phyloP scores from a whole-genome alignment of 192 early-diverging fungal genomes.

The Ambispora gerdemannii region DNA sequence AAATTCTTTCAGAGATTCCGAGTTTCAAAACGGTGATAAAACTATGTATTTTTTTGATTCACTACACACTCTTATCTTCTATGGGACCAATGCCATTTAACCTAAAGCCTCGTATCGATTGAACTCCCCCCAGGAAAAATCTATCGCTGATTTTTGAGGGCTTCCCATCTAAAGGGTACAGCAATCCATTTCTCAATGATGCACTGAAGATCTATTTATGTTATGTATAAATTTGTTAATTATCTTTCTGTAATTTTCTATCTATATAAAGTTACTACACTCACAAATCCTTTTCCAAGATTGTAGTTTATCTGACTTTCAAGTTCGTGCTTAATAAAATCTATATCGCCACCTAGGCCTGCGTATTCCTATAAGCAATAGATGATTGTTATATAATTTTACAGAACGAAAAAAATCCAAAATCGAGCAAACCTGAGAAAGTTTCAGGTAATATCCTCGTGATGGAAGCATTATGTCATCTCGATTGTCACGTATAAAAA shows the following conservation, averaged over 20 bases:
- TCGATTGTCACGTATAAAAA: constrained; percentile 65
- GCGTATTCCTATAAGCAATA: constrained; percentile 57
- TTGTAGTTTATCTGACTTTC: constrained; percentile 62
- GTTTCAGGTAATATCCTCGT: constrained; percentile 51
- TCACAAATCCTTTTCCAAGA: constrained; percentile 58
- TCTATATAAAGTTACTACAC: too few relatives aligned
- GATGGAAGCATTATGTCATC: constrained; percentile 79
- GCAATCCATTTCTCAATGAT: constrained; percentile 54
- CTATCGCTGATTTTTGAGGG: constrained; percentile 74
- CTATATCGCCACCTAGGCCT: constrained; percentile 80
- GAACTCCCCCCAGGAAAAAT: constrained; percentile 85
- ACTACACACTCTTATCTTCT: constrained; percentile 64
- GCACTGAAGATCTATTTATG: constrained; percentile 44
- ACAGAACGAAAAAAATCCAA: too few relatives aligned
- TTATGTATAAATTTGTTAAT: too few relatives aligned
- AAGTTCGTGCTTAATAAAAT: constrained; percentile 66
- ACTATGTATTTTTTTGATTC: background rate
- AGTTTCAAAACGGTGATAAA: background rate
- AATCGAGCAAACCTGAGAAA: constrained; percentile 37
- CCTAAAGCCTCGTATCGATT: constrained; percentile 84
- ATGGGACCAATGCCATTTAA: constrained; percentile 84
- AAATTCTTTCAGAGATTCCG: background rate
- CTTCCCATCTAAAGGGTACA: constrained; percentile 57
- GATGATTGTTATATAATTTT: background rate
- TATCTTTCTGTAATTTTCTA: too few relatives aligned